These are phyloP conservation scores for Nicotiana undulata DNA, from an alignment of 257 asterid genomes.

Conservation along the genomic window DNA sequence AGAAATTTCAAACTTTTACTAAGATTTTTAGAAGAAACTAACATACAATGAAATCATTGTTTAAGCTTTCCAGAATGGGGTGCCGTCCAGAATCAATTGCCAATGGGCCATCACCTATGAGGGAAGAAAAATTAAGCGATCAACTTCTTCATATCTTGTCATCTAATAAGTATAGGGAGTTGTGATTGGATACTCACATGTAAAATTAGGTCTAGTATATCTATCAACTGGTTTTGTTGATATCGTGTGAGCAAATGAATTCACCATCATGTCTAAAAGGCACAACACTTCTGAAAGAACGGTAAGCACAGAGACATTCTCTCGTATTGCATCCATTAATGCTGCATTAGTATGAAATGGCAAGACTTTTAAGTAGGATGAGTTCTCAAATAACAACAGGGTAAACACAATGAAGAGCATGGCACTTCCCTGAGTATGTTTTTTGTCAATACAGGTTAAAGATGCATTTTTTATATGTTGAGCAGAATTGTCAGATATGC, in stretches of 20 bases:
- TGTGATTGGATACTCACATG: conserved; percentile 42
- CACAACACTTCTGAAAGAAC: conserved; percentile 90
- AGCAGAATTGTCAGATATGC: neutral
- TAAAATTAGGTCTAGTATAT: conserved; percentile 83
- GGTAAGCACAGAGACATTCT: conserved; percentile 75
- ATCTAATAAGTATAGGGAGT: conserved; percentile 2
- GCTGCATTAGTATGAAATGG: conserved; percentile 44
- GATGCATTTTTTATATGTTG: neutral
- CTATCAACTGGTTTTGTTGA: conserved; percentile 89
- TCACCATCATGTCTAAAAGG: conserved; percentile 94
- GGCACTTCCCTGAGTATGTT: neutral
- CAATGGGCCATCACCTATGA: conserved; percentile 84
- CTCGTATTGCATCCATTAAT: conserved; percentile 70
- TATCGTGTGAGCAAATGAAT: conserved; percentile 90
- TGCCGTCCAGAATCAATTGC: conserved; percentile 97
- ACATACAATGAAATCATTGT: conserved; percentile 74
- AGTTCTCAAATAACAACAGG: neutral
- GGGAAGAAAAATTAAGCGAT: conserved; percentile 1
- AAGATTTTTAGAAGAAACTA: conserved; percentile 5
- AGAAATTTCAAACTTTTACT: neutral
- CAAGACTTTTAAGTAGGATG: neutral
- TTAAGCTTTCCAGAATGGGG: conserved; percentile 80
- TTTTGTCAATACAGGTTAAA: neutral
- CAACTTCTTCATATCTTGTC: neutral
- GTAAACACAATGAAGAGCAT: neutral